phyloP scores from a whole-genome alignment of 2,329 filamentous ascomycete genomes.

The Akanthomyces muscarius region DNA sequence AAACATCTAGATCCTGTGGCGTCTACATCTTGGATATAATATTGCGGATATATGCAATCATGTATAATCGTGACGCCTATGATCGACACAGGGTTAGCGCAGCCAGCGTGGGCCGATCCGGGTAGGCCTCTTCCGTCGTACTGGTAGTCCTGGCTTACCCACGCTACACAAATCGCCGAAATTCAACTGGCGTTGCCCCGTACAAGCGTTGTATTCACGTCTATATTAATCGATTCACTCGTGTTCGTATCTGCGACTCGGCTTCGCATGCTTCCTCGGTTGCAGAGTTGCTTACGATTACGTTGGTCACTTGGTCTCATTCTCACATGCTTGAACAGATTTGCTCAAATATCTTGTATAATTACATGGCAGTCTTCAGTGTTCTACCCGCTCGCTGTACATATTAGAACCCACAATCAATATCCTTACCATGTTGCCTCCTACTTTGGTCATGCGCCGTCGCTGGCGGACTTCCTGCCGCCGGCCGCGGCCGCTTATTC shows the following conservation, averaged over 20 bases:
- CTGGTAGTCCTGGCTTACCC: background rate
- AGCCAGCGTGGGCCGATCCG: background rate
- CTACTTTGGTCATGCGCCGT: background rate
- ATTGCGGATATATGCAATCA: background rate
- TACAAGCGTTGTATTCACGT: background rate
- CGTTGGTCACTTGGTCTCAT: background rate
- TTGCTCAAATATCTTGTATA: background rate
- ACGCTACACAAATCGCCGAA: background rate
- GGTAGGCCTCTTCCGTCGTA: background rate
- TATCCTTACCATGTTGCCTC: no score
- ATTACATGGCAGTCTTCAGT: background rate
- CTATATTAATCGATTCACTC: background rate
- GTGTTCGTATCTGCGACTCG: background rate
- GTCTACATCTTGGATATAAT: background rate
- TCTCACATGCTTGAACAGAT: background rate
- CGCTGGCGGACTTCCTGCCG: background rate
- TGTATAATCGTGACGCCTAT: background rate
- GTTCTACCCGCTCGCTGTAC: slow-evolving; percentile 7
- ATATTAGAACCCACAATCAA: background rate
- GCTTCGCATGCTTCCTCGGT: no score
- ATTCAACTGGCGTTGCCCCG: background rate
- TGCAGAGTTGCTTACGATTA: no score
- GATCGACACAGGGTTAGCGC: background rate
- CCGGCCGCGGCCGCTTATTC: background rate
- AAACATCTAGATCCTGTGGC: slow-evolving; percentile 35